Conservation (phyloP, 2,329 filamentous ascomycete species). For the Delphinella strobiligena region DNA sequence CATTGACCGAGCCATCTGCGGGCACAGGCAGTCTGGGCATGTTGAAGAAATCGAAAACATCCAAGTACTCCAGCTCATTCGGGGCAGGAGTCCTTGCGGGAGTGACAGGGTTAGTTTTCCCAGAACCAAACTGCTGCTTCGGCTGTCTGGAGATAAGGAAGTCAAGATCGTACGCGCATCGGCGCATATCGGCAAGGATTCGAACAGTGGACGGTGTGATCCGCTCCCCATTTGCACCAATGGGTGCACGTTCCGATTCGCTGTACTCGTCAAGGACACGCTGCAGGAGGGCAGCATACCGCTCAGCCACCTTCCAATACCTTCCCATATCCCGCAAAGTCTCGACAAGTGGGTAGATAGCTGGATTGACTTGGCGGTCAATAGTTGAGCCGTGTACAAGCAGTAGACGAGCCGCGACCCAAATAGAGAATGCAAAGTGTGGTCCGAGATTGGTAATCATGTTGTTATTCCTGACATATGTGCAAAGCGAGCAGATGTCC, state of each 20-base stretch:
- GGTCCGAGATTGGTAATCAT: constrained; percentile 73
- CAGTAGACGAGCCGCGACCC: constrained; percentile 78
- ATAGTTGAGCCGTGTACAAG: constrained; percentile 87
- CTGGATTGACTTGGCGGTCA: constrained; percentile 67
- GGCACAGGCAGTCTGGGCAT: constrained; percentile 55
- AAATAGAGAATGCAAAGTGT: constrained; percentile 82
- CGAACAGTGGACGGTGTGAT: constrained; percentile 72
- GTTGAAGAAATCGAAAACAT: constrained; percentile 93
- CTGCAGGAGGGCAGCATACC: constrained; percentile 68
- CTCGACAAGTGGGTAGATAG: constrained; percentile 72
- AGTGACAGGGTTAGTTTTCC: constrained; percentile 16
- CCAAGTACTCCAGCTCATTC: constrained; percentile 79
- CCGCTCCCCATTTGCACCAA: constrained; percentile 51
- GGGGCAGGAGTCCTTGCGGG: constrained; percentile 45
- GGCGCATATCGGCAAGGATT: constrained; percentile 82
- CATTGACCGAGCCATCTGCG: constrained; percentile 17
- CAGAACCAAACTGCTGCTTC: constrained; percentile 26
- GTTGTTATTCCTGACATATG: constrained; percentile 63
- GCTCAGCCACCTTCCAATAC: constrained; percentile 74
- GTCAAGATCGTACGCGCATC: constrained; percentile 82
- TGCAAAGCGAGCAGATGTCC: constrained; percentile 65
- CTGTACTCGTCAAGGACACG: constrained; percentile 77
- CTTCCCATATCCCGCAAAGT: constrained; percentile 68
- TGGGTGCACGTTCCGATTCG: constrained; percentile 54
- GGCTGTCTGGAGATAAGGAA: constrained; percentile 80